Base-by-base conservation (phyloP, 2,329 filamentous ascomycete species). In the Colletotrichum spinosum region DNA sequence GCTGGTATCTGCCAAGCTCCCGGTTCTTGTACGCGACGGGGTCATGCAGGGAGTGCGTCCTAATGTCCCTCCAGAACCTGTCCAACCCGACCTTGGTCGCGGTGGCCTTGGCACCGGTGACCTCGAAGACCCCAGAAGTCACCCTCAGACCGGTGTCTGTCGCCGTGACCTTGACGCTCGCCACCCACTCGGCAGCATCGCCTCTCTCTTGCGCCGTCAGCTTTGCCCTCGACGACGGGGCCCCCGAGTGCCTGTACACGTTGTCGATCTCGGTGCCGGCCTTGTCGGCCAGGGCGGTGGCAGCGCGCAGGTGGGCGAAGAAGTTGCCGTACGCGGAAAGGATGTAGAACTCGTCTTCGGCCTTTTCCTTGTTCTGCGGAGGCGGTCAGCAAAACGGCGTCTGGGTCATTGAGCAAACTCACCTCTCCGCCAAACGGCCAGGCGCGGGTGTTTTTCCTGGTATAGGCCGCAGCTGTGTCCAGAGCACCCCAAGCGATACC, bases 1-100 rank as follows among this genome's bases (percentile, higher is more conserved):
- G 70, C 44, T 83, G 78, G 71, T 81, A 90, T 25, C 84, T 76
- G 0, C 88, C 88, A 55, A 90, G 70, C 74, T 91, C 88, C 3
- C 84, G 75, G 61, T 89, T 88, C 80, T 90, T 90, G 70, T 90
- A 90, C 33, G 88, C 85, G 35, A 91, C 87, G 0, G 88, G 88
- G 73, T 91, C 89, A 75, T 91, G 88, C 70, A 91, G 73, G 1
- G 83, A 86, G 75, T 91, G 89, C 5, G 88, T 90, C 6, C 89
- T 75, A n/a, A 90, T 77, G 70, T 91, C 88, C 50, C 88, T 80
- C 87, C 87, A 91, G 74, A 88, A 91, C 1, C 88, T 78, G 76
- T 90, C 89, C 63, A 91, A 75, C 0, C 87, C 87, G 1, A 88
- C 83, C 69, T 84, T 89, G 58, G 78, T 77, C 0, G 83, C 81